A percentile compares a stretch with the other conserved stretches of the same genome.
phyloP scores from a whole-genome alignment of 306 rosid species.

The Casuarina glauca region DNA sequence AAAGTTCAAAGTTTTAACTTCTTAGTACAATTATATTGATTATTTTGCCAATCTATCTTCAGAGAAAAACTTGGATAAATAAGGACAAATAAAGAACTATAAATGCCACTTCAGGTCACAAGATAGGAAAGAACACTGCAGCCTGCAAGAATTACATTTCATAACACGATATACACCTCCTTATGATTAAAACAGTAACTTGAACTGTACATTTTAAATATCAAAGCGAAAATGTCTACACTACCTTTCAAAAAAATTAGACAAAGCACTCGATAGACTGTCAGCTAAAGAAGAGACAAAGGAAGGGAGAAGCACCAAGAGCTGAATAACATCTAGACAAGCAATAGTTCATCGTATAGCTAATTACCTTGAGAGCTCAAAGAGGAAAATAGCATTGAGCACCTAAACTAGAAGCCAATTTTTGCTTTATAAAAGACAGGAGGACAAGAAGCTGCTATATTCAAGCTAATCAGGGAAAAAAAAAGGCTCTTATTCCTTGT shows the following conservation, averaged over 20 bases:
- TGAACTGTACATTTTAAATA: constrained; percentile 63
- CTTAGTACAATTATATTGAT: not conserved
- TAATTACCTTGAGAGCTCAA: constrained; percentile 59
- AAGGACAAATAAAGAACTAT: not conserved
- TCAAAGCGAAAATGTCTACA: constrained; percentile 45
- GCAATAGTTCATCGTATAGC: constrained; percentile 58
- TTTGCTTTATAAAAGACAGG: constrained; percentile 41
- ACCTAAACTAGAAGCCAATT: constrained; percentile 55
- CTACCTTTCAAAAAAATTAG: constrained; percentile 73
- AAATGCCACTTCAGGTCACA: not conserved
- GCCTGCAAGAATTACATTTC: constrained; percentile 54
- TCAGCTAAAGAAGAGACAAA: constrained; percentile 49
- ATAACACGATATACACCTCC: constrained; percentile 58
- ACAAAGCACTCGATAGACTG: constrained; percentile 57
- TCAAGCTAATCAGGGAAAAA: constrained; percentile 52
- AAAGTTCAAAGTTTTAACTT: not conserved
- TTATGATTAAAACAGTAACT: constrained; percentile 36
- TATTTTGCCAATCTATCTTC: not conserved
- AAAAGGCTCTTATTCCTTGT: constrained; percentile 73
- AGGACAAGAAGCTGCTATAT: constrained; percentile 51
- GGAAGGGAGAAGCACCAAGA: constrained; percentile 35
- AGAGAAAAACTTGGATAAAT: not conserved
- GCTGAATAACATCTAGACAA: constrained; percentile 56
- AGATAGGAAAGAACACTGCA: not conserved
- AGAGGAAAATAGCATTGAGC: constrained; percentile 38